Evolutionary conservation across 2,329 filamentous ascomycete species (phyloP), one percentile per base, ranked within the genome.

Genomic region (Diplodia mutila): DNA sequence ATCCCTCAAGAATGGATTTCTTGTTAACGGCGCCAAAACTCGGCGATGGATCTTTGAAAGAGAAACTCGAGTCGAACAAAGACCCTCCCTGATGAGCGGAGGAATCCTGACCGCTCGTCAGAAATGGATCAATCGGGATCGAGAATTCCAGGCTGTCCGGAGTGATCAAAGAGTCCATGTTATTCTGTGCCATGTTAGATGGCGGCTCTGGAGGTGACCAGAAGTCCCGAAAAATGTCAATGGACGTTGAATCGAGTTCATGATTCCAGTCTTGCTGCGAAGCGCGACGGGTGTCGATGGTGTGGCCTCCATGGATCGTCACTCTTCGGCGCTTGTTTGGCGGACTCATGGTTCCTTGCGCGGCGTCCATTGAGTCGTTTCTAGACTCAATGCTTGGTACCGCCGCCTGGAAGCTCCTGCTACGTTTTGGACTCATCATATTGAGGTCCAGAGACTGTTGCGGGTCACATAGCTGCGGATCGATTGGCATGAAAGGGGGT

Each of bases 151-250:
- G 37, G 46, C 64, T 66, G 16, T 66, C 42, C 9, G 64, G 64
- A 4, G 64, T 57, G 16, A 66, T 49, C 39, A 57, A 25, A 6
- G 64, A 48, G 27, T 39, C 27, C 64, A 59, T 66, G 29, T 53
- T 18, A 14, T 37, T 57, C 8, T 23, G 53, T 12, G 53, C 39
- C 21, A 51, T 25, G 4, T 57, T 14, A 7, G 64, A 66, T 14
- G 53, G 64, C 25, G 64, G 52, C n/a, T 57, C 53, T 3, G 64
- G 64, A 4, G 53, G 52, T 23, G 64, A 66, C 64, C 64, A 66
- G 34, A 66, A 66, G 53, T 66, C 64, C 23, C 64, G 64, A 51
- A 66, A 66, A 16, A 66, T 66, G 42, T 66, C 64, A 59, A 66
- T 59, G 4, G 64, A 57, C 16, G 42, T 34, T 4, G 42, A 48